Evolutionary conservation across 257 asterid species (phyloP).

Genomic region (Solanum ossicruentum): DNA sequence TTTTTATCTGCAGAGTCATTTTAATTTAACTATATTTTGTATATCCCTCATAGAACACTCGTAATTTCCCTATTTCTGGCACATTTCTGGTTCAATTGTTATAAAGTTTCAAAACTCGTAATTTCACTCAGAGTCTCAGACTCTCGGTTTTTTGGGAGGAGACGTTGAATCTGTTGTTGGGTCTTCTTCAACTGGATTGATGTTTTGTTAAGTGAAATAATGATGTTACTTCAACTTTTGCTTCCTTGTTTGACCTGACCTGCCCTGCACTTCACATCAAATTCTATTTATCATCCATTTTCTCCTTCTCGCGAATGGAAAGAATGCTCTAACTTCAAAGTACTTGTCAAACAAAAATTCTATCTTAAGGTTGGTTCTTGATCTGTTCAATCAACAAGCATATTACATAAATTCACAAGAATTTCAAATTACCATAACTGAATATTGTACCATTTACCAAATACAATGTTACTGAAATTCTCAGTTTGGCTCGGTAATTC

Average conservation of each 20-base stretch:
- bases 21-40: neutral
- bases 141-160: neutral
- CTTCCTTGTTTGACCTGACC: neutral
- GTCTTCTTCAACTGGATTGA: neutral
- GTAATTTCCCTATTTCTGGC: neutral
- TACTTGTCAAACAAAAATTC: neutral
- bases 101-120: neutral
- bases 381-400: neutral
- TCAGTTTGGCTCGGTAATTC: too few relatives aligned
- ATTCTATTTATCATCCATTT: neutral
- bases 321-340: neutral
- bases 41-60: neutral
- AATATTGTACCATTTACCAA: too few relatives aligned
- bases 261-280: neutral
- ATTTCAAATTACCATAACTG: too few relatives aligned
- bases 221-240: neutral
- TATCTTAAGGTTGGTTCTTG: neutral
- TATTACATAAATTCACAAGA: neutral
- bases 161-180: neutral
- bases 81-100: neutral
- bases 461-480: too few relatives aligned
- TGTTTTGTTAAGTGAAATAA: neutral
- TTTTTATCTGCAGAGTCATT: neutral
- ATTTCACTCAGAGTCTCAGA: neutral
- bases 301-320: neutral